phyloP scores from a whole-genome alignment of 495 filamentous ascomycete genomes.

The Hypoxylon subgilvum region DNA sequence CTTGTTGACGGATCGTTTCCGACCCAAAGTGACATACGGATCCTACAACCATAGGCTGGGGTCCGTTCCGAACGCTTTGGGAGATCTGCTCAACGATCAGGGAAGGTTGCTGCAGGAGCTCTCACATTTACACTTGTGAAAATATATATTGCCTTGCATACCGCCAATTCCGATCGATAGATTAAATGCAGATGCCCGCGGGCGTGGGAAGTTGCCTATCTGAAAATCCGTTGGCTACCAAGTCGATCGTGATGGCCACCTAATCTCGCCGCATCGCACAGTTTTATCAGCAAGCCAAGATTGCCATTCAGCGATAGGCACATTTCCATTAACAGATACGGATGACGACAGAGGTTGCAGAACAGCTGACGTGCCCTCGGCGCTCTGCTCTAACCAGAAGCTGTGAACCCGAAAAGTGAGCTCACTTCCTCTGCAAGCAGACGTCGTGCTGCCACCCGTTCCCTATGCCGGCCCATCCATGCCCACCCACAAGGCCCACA shows the following conservation, averaged over 20 bases:
- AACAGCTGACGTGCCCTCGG: slow-evolving; percentile 37
- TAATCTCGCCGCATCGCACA: slow-evolving; percentile 40
- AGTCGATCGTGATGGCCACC: slow-evolving; percentile 32
- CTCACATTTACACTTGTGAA: slow-evolving; percentile 17
- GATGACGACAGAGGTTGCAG: slow-evolving; percentile 38
- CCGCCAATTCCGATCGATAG: slow-evolving; percentile 39
- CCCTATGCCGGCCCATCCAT: slow-evolving; percentile 26
- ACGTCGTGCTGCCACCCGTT: slow-evolving; percentile 27
- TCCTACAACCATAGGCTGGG: slow-evolving; percentile 28
- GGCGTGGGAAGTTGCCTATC: slow-evolving; percentile 18
- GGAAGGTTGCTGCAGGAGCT: slow-evolving; percentile 20
- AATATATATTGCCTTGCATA: slow-evolving; percentile 34
- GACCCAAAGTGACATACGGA: slow-evolving; percentile 14
- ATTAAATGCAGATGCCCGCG: slow-evolving; percentile 38
- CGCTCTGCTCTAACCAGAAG: slow-evolving; percentile 22
- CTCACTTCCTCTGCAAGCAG: slow-evolving; percentile 28
- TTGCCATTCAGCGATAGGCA: slow-evolving; percentile 11
- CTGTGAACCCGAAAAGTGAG: slow-evolving; percentile 37
- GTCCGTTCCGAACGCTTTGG: slow-evolving; percentile 31
- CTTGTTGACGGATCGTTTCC: slow-evolving; percentile 25
- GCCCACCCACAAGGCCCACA: too few species aligned
- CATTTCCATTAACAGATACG: slow-evolving; percentile 16
- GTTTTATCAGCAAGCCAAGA: slow-evolving; percentile 26
- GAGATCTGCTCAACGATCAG: slow-evolving; percentile 22
- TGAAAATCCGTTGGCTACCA: slow-evolving; percentile 38